phyloP scores from a whole-genome alignment of 768 basidiomycete genomes.

The Xerocomellus chrysenteron region DNA sequence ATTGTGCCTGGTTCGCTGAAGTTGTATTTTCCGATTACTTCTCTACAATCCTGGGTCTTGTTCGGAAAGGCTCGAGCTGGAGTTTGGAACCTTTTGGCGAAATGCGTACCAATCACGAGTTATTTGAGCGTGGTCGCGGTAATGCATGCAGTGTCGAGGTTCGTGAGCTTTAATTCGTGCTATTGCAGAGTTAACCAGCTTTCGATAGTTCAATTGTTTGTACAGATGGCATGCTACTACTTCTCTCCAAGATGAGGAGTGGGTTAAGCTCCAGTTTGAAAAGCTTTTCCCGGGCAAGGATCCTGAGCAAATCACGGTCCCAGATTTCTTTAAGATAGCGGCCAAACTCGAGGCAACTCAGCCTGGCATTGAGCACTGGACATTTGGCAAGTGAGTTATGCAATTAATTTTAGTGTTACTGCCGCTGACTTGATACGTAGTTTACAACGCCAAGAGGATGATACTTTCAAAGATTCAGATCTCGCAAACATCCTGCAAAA shows the following conservation, averaged over 20 bases:
- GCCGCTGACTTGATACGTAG: constrained; percentile 35
- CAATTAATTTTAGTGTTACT: not conserved
- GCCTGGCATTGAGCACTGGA: constrained; percentile 59
- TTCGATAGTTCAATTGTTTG: constrained; percentile 71
- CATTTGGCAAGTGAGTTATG: constrained; percentile 54
- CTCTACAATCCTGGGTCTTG: constrained; percentile 74
- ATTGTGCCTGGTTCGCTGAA: constrained; percentile 77
- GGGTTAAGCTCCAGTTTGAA: constrained; percentile 53
- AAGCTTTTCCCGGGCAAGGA: constrained; percentile 54
- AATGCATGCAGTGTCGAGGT: constrained; percentile 85
- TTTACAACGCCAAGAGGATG: constrained; percentile 57
- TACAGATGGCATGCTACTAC: constrained; percentile 88
- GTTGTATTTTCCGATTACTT: constrained; percentile 86
- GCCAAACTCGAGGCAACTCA: constrained; percentile 39
- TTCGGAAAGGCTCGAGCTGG: constrained; percentile 75
- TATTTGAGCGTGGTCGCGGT: constrained; percentile 78
- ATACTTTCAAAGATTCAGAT: constrained; percentile 63
- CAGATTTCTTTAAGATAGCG: constrained; percentile 54
- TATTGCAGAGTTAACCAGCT: not conserved
- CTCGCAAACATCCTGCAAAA: constrained; percentile 65
- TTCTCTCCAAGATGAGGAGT: constrained; percentile 66
- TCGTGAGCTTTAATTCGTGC: constrained; percentile 6
- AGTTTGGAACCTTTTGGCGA: constrained; percentile 74
- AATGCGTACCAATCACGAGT: constrained; percentile 60
- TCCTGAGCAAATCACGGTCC: constrained; percentile 43